A percentile compares a stretch with the other conserved stretches of the same genome.
phyloP scores from a whole-genome alignment of 2,329 filamentous ascomycete species.

The Knoxdaviesia proteae region DNA sequence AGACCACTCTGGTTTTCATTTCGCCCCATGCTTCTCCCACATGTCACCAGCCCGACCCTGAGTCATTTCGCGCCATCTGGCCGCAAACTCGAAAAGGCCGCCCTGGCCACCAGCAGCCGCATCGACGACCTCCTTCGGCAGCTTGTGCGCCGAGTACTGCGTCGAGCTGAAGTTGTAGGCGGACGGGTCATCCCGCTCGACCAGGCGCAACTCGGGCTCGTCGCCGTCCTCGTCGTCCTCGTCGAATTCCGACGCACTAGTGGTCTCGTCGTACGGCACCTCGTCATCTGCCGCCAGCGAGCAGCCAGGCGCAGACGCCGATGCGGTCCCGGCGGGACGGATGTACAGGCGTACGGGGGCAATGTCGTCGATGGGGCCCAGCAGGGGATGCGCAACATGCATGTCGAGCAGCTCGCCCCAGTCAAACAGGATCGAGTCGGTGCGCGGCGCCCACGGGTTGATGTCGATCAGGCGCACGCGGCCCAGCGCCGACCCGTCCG shows the following conservation, averaged over 20 bases:
- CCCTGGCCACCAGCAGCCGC: conserved; percentile 47
- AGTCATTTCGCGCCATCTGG: conserved; percentile 46
- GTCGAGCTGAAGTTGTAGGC: conserved; percentile 71
- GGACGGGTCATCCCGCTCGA: conserved; percentile 69
- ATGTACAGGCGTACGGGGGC: no score
- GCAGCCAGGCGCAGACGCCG: conserved; percentile 14
- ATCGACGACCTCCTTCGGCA: conserved; percentile 80
- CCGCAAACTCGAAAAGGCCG: conserved; percentile 61
- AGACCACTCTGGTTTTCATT: no score
- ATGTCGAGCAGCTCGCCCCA: conserved; percentile 73
- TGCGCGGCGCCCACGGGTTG: conserved; percentile 81
- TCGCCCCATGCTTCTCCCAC: conserved; percentile 4
- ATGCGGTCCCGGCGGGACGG: conserved; percentile 6
- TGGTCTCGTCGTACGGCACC: conserved; percentile 10
- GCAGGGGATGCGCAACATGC: conserved; percentile 36
- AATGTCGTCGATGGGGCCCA: conserved; percentile 18
- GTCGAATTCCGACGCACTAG: background rate
- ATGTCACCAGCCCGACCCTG: conserved; percentile 18
- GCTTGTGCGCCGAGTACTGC: conserved; percentile 85
- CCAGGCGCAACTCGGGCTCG: conserved; percentile 59
- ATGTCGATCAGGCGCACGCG: conserved; percentile 77
- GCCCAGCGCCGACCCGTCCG: conserved; percentile 33
- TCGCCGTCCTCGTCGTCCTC: conserved; percentile 17
- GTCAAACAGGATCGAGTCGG: conserved; percentile 72
- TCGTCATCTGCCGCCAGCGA: conserved; percentile 8